Base-by-base conservation (phyloP, 78 protist genomes). In the Capsaspora owczarzaki region DNA sequence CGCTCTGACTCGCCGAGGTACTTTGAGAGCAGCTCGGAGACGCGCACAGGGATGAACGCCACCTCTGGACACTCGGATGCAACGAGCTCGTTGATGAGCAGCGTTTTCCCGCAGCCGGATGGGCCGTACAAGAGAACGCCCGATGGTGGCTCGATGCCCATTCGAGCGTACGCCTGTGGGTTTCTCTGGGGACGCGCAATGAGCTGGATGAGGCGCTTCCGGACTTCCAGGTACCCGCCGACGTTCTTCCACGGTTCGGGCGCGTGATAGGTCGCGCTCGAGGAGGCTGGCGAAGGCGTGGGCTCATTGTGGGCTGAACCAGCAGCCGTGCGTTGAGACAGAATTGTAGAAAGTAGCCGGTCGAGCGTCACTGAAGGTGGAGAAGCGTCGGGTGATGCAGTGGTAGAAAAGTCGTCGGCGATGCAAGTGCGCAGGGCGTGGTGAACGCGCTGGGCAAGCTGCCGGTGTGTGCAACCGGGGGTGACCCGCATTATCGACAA, bases 21-120 rank as follows among this genome's bases (percentile, higher is more conserved):
- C 92, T 93, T 89, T 79, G 92, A 96, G 6, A 91, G 82, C 41
- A 93, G 93, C 56, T 94, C 97, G 22, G 94, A 84, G 40, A 96
- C 98, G 22, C 88, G 47, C 6, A 89, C 72, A 25, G 91, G 79
- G 61, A 89, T 83, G 86, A 93, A 93, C 42, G 96, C 94, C 19
- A 93, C 96, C 35, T 77, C 85, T n/a, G n/a, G n/a, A n/a, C n/a
- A n/a, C 37, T 94, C 88, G 83, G 93, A 96, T 37, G 97, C 97
- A 0, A 85, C 87, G 8, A 78, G 42, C 35, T 89, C 89, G 72
- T 87, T 84, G 20, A 90, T 90, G 38, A 89, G 70, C 40, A 89
- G 75, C 78, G 97, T 94, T 71, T 94, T 94, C 75, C 98, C 98
- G 0, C 94, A 89, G 12, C 98, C 98, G 42, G 98, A 96, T 29